These are phyloP conservation scores for Exidia glandulosa DNA, from an alignment of 768 basidiomycete species.

Conservation along the genomic window DNA sequence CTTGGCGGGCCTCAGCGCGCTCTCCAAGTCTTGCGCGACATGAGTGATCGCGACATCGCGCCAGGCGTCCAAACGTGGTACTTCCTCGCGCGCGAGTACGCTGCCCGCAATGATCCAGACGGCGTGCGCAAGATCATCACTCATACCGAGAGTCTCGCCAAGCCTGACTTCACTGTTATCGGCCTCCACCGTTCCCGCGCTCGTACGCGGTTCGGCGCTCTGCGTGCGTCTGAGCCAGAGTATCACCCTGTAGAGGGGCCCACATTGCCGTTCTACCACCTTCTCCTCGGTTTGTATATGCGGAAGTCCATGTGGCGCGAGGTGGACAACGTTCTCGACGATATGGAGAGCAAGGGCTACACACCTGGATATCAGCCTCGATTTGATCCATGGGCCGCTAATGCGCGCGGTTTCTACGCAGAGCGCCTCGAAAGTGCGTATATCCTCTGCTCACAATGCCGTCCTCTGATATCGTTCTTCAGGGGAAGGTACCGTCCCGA, in stretches of 20 bases:
- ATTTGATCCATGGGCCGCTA: no score
- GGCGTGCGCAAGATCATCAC: neutral
- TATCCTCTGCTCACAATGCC: no score
- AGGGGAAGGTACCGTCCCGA: no score
- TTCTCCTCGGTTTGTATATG: neutral
- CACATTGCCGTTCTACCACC: neutral
- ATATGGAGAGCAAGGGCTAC: neutral
- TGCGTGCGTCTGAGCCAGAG: neutral
- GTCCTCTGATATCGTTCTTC: no score
- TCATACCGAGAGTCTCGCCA: neutral
- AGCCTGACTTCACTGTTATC: neutral
- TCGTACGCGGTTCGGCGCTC: neutral
- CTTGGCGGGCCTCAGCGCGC: constrained; percentile 23
- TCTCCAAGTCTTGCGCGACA: constrained; percentile 36
- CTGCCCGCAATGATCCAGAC: neutral
- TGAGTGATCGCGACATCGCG: constrained; percentile 33
- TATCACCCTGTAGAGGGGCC: neutral
- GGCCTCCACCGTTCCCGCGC: neutral
- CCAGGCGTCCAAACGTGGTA: constrained; percentile 33
- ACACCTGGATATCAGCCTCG: neutral
- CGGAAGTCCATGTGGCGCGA: neutral
- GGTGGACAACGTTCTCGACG: neutral
- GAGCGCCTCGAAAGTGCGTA: no score
- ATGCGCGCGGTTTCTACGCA: no score
- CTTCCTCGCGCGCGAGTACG: neutral